Conservation (phyloP, 306 rosid species). For the Astragalus membranaceus region DNA sequence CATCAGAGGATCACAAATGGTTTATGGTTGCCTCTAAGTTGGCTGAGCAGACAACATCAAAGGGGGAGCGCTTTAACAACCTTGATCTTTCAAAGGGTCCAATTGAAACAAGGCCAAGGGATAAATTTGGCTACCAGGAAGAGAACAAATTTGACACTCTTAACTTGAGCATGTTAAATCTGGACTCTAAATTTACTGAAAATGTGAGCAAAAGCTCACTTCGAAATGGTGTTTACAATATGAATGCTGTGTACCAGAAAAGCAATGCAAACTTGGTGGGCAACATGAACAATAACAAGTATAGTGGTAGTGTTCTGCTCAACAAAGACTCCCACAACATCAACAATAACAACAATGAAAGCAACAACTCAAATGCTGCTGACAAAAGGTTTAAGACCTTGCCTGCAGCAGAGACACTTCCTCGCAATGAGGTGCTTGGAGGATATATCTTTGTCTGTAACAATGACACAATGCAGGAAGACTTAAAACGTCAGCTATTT, state of each 20-base stretch:
- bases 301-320: slow-evolving; percentile 44
- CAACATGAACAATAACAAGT: slow-evolving; percentile 59
- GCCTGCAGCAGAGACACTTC: slow-evolving; percentile 96
- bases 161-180: slow-evolving; percentile 67
- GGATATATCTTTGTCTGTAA: slow-evolving; percentile 98
- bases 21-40: slow-evolving; percentile 81
- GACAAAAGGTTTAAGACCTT: slow-evolving; percentile 98
- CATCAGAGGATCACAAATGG: slow-evolving; percentile 95
- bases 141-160: slow-evolving; percentile 84
- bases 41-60: slow-evolving; percentile 88
- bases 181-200: slow-evolving; percentile 67
- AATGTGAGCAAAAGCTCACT: slow-evolving; percentile 52
- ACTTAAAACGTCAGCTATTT: slow-evolving; percentile 87
- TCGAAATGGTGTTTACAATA: slow-evolving; percentile 54
- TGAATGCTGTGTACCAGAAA: slow-evolving; percentile 73
- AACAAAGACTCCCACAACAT: slow-evolving; percentile 57
- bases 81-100: slow-evolving; percentile 82
- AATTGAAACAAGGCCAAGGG: slow-evolving; percentile 63
- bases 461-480: slow-evolving; percentile 99
- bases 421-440: slow-evolving; percentile 95
- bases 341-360: slow-evolving; percentile 39
- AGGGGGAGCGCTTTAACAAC: slow-evolving; percentile 88
- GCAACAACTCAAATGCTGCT: slow-evolving; percentile 34
- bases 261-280: slow-evolving; percentile 49
- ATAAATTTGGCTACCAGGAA: slow-evolving; percentile 81